Base-by-base conservation (phyloP, 106 monocot genomes). In the Xerophyta viscosa region DNA sequence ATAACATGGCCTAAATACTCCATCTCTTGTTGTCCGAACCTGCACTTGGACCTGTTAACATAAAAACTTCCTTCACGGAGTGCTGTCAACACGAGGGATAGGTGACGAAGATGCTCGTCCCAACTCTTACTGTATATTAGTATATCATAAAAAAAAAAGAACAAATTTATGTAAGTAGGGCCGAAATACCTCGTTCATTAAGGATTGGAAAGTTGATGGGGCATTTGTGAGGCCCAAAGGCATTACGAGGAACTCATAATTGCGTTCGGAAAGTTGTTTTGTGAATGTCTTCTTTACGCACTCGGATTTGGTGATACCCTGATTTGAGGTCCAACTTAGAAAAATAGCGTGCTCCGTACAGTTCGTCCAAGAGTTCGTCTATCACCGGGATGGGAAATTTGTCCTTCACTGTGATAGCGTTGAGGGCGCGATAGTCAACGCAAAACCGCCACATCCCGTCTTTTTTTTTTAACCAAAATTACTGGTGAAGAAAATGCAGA, bases 341-440 rank as follows among this genome's bases (percentile, higher is more conserved):
- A 22, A 65, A 65, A 10, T 43, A 6, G 0, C 0, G 0, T 25
- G 53, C 42, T 6, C 43, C 19, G 21, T 44, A 29, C 24, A 54
- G 29, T 12, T 65, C 54, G 23, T 54, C 64, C 7, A 65, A 18
- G 20, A 64, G 52, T 43, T 53, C 64, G 19, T 64, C 64, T 11
- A 54, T 21, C 3, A 30, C 43, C 0, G 64, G 49, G 17, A 62
- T 62, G 13, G 62, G 62, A 26, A 62, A 62, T 3, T 39, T 21
- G 25, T 49, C 49, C 20, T 55, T 55, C 8, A 55, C 20, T 2
- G 55, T 55, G 24, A 57, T 26, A 1, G 20, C 24, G n/a, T 57
- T 57, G 9, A 57, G 24, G 2, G 57, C 57, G 2, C 41, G 2
- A 14, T 26, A 41, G 24, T 57, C 57, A 12, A 57, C 57, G 24